Evolutionary conservation across 140 eudicot species (phyloP), one percentile per base, ranked within the genome.

Genomic region (Ambrosia hybrid): DNA sequence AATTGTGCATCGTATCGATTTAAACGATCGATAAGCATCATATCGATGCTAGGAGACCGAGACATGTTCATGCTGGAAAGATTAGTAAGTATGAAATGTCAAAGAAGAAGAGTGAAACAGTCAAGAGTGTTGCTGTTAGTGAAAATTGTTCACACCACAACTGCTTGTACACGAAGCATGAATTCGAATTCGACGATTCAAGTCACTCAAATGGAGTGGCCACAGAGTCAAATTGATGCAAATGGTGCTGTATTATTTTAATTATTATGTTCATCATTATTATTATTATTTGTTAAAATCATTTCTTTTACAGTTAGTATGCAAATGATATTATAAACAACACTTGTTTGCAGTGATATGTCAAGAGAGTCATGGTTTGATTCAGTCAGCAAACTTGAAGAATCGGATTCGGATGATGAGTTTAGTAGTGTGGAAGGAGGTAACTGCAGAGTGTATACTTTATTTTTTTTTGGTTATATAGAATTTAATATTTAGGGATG

Each of bases 321-420:
- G 65, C 6, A 9, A 10, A 58, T 58, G 65, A 26, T 14, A 58
- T 76, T 3, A 41, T 9, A 17, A n/a, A n/a, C n/a, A 33, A 66
- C 21, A 34, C n/a, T 59, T 56, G 59, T 58, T 76, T 85, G 77
- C 89, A 92, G 96, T 79, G 34, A 66, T 84, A 39, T 65, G 82
- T 75, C 95, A 85, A 80, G 96, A 92, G 98, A 92, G 49, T 78
- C 91, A 83, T 92, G 98, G 98, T 89, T 87, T 82, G 98, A 92
- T 73, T 80, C 98, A 8, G 63, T 80, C 76, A 89, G 96, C 81
- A 73, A 85, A 69, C 73, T 89, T 67, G 82, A 78, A 7, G 98
- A 92, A 21, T 87, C 89, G 13, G 96, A 87, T 65, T 82, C 95
- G 41, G 98, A 92, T 76, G 97, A 91, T 63, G 96, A 89, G 39